Base-by-base conservation (phyloP, 352 stramenopile genomes). In the Globisporangium splendens region DNA sequence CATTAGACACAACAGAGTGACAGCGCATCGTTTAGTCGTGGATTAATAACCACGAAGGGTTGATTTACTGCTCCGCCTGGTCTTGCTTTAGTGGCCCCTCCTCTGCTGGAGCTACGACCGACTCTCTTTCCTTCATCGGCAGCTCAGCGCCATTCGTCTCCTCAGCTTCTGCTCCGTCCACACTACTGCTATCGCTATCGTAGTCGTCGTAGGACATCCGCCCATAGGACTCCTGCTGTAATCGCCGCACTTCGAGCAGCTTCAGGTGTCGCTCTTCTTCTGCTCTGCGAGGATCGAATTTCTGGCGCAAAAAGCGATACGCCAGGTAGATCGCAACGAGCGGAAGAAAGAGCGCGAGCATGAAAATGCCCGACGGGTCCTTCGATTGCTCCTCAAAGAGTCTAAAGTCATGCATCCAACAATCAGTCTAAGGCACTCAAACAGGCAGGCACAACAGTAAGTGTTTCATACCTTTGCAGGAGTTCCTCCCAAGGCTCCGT, bases 181-280 rank as follows among this genome's bases (percentile, higher is more conserved):
- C 50, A 35, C 56, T 64, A 47, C 60, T 71, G 59, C 67, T 75
- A 50, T 77, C 69, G 54, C 77, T 91, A 53, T 86, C 79, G 44
- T 83, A 82, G 59, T 79, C 77, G 22, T 80, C 71, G 10, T 61
- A 64, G 24, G 39, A 61, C 33, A 42, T 35, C 18, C 75, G 73
- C n/a, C 75, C 72, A 61, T 94, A 94, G 12, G 69, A 62, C 20
- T 83, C 73, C 54, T 94, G 84, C 60, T 94, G 84, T 54, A 89
- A 56, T 18, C 71, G 68, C 24, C 84, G 82, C 48, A 89, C 77
- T 62, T 91, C 71, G 50, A 88, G 68, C n/a, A 92, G 65, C 55
- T 69, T 85, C 48, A 92, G 64, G 22, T 84, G 66, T n/a, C 78
- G 73, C 3, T 69, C 68, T 14, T 74, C 73, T 46, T 75, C 77